Evolutionary conservation across 1,139 yeast species (phyloP).

Genomic region (Magnusiomyces fungicola): DNA sequence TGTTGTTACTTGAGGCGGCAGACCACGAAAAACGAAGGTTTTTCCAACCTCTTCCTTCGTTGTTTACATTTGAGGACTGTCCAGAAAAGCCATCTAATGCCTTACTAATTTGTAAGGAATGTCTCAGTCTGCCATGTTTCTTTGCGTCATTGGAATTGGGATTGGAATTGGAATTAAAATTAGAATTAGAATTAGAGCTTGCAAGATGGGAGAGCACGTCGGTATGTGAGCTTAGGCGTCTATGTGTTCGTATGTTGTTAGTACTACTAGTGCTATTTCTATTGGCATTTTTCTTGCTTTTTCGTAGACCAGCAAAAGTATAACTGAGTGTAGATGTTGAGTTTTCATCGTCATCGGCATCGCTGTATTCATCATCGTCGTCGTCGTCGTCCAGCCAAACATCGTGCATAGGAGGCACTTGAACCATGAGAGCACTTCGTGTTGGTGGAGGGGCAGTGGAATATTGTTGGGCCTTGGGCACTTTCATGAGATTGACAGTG

Average conservation of each 20-base stretch:
- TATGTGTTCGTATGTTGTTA: background rate
- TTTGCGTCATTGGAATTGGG: background rate
- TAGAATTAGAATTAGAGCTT: background rate
- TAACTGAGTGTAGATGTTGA: background rate
- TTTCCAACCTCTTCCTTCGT: background rate
- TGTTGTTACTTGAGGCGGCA: background rate
- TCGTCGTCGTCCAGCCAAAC: slow-evolving; percentile 15
- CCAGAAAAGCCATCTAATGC: background rate
- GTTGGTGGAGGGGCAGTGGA: background rate
- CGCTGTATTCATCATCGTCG: slow-evolving; percentile 6
- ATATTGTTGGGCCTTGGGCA: slow-evolving; percentile 6
- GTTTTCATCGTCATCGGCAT: background rate
- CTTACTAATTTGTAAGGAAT: background rate
- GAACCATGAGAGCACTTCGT: slow-evolving; percentile 3
- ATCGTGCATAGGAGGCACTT: slow-evolving; percentile 10
- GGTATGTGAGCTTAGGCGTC: background rate
- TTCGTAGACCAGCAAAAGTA: background rate
- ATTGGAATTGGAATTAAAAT: background rate
- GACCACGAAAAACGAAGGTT: background rate
- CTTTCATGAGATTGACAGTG: slow-evolving; percentile 11
- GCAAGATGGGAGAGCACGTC: background rate
- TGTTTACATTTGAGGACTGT: background rate
- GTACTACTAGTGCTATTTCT: background rate
- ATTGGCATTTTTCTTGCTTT: background rate
- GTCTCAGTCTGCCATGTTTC: background rate